Evolutionary conservation across 768 basidiomycete species (phyloP), one percentile per base, ranked within the genome.

Genomic region (Suillus discolor): DNA sequence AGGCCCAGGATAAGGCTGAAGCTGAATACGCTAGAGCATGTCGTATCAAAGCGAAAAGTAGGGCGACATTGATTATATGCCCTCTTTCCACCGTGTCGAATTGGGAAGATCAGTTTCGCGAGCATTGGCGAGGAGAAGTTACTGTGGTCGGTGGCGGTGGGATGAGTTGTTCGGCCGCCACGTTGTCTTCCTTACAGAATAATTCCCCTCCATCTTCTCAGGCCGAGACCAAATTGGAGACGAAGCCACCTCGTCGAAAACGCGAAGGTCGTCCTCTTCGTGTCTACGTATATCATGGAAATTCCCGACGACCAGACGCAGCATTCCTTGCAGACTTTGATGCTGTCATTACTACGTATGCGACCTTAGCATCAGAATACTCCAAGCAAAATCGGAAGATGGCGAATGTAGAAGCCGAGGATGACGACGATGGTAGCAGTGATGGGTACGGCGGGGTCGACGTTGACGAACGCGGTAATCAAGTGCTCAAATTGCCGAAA

Each of bases 81-180:
- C 97, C 97, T 8, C 83, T 99, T 44, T 96, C 94, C 13, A 99
- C 97, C 6, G 95, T 99, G 2, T 89, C 93, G 57, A 99, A 99
- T 73, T 99, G 97, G 97, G 97, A 99, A 79, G 94, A 97, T 64
- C 97, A 99, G 77, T 94, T 99, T 73, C 87, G 91, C 65, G 97
- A 99, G 74, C 97, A 99, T 75, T 98, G 96, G 96, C 87, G 86
- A 68, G 96, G 96, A 9, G 87, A 90, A 63, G 95, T 97, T 4
- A 82, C 83, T 28, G 90, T 97, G 49, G 83, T 91, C 62, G 95
- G 96, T 23, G 95, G 95, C 15, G 89, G 90, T 45, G 82, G 81
- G 13, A 68, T 75, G n/a, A 71, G 70, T 38, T 79, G 73, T 62
- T 73, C 74, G 39, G 72, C 71, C 20, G 70, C 73, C 39, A 70